Base-by-base conservation (phyloP, 108 stramenopile genomes). In the Stephanodiscus triporus region DNA sequence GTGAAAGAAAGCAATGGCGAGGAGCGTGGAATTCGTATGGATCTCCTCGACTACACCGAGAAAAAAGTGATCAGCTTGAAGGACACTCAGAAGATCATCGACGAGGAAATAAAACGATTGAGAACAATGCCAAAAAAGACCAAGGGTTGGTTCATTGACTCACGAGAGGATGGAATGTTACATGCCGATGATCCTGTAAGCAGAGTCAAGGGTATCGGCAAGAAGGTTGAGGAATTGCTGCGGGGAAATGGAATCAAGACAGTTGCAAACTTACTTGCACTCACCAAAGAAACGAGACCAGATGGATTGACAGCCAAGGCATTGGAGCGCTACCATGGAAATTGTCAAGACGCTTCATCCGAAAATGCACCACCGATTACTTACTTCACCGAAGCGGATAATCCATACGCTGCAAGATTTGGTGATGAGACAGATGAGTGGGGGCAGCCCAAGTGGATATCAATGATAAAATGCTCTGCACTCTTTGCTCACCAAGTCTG, bases 371-470 rank as follows among this genome's bases (percentile, higher is more conserved):
- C 55, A 11, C 23, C 11, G 20, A 26, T 22, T 4, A 11, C 20
- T 5, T 24, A 26, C 24, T 56, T 24, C 8, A 22, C 11, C 2
- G 24, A 56, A 2, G 20, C 24, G 11, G 24, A 22, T 26, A 56
- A 56, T 56, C 55, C 55, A 2, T 56, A 56, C 24, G 11, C 24
- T 11, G 55, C 55, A 22, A 56, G 24, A 56, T 56, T 23, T 22
- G 55, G 55, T 24, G 24, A 22, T 5, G 55, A 24, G 24, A 56
- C 9, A 56, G 55, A 56, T 26, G 23, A 56, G 55, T 56, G 55
- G 55, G 55, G 55, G 2, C 23, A 56, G 19, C 23, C 20, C 11
- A 8, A 22, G 26, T 56, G 55, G 55, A 56, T 24, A 11, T 11
- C 55, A 56, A 8, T 24, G 26, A 20, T 56, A 22, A 56, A 56